Evolutionary conservation across 345 rosid species (phyloP).

Genomic region (Pseudoturritis turrita): DNA sequence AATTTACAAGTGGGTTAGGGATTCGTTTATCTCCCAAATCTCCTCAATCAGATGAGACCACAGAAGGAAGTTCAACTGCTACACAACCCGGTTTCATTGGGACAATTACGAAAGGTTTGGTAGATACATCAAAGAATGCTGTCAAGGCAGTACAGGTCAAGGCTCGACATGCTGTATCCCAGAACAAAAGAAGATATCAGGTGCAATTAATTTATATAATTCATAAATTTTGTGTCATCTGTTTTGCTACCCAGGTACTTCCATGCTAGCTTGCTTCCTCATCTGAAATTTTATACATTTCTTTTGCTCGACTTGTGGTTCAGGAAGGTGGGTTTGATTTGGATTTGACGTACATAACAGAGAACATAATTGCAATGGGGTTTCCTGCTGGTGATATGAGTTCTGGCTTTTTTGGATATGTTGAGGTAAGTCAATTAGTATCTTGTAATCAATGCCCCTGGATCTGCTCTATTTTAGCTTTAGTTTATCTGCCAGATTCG

Average conservation of each 20-base stretch:
- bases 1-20: constrained; percentile 72
- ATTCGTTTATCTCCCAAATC: constrained; percentile 66
- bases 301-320: constrained; percentile 15
- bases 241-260: background rate
- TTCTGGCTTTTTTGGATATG: constrained; percentile 83
- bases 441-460: background rate
- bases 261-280: background rate
- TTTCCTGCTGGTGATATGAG: constrained; percentile 96
- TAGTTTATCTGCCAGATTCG: background rate
- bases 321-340: constrained; percentile 92
- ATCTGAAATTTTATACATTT: background rate
- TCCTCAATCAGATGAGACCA: constrained; percentile 46
- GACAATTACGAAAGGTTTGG: constrained; percentile 67
- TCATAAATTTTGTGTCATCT: background rate
- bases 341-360: constrained; percentile 81
- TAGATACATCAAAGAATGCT: constrained; percentile 81
- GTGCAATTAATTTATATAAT: constrained; percentile 23
- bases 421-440: constrained; percentile 49
- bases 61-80: constrained; percentile 44
- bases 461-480: background rate
- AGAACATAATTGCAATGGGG: constrained; percentile 92
- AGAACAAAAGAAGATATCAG: constrained; percentile 87
- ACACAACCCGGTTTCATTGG: constrained; percentile 63
- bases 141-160: constrained; percentile 89
- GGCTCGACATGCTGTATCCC: constrained; percentile 88